These are phyloP conservation scores for Trifolium subterraneum DNA, from an alignment of 306 rosid species.

Conservation along the genomic window DNA sequence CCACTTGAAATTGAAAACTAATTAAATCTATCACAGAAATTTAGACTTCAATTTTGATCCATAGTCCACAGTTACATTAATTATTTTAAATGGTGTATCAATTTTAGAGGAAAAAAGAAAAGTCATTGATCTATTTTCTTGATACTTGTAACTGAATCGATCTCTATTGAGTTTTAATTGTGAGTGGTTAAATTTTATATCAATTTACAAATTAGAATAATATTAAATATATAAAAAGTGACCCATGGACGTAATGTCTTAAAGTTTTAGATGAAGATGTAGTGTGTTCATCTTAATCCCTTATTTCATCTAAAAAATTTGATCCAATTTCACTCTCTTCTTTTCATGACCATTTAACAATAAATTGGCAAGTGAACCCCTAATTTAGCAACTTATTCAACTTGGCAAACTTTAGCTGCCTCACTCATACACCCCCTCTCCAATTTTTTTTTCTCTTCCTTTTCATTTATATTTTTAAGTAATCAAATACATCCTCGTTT, in stretches of 20 bases:
- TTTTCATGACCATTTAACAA: slow-evolving; percentile 28
- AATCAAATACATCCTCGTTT: background rate
- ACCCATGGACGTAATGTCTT: too few species aligned
- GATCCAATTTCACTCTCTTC: slow-evolving; percentile 4
- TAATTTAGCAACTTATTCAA: slow-evolving; percentile 40
- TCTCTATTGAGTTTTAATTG: too few species aligned
- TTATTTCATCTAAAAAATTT: background rate
- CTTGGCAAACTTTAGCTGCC: slow-evolving; percentile 30
- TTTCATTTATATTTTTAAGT: background rate
- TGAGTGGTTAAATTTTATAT: too few species aligned
- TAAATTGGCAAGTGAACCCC: slow-evolving; percentile 25
- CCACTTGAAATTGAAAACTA: slow-evolving; percentile 16
- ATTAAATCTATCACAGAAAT: slow-evolving; percentile 19
- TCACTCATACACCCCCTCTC: background rate
- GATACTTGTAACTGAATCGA: background rate
- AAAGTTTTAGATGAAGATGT: too few species aligned
- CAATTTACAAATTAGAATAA: too few species aligned
- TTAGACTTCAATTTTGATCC: slow-evolving; percentile 1
- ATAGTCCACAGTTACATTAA: background rate
- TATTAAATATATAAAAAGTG: too few species aligned
- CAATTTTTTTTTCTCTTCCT: background rate
- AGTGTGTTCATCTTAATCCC: too few species aligned
- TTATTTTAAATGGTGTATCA: too few species aligned
- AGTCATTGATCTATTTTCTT: background rate
- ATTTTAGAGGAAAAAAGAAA: background rate